A percentile compares a stretch with the other conserved stretches of the same genome.
Evolutionary conservation across 441 rosid genomes (phyloP).

Genomic region (Aleurites moluccanus): DNA sequence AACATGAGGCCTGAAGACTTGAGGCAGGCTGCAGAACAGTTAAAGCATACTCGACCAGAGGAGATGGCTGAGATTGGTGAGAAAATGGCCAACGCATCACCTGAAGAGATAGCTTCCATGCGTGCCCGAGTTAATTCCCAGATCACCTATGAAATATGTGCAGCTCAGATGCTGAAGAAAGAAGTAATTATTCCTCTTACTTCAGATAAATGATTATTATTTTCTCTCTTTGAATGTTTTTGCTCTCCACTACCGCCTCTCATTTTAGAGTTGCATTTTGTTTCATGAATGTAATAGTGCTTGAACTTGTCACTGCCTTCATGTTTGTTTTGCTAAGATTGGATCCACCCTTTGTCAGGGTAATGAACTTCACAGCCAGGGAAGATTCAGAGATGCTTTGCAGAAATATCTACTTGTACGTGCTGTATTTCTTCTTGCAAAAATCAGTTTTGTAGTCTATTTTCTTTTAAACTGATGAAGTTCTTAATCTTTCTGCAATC

Average conservation of each 20-base stretch:
- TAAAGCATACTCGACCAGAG: constrained; percentile 72
- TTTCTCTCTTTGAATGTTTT: constrained; percentile 1
- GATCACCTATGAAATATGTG: constrained; percentile 62
- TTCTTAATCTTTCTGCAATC: constrained; percentile 12
- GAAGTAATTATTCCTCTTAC: constrained; percentile 42
- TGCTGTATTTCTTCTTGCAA: constrained; percentile 13
- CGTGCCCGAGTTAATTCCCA: constrained; percentile 81
- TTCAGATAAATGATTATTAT: not conserved
- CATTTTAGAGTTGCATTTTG: not conserved
- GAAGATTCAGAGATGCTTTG: constrained; percentile 64
- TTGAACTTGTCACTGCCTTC: not conserved
- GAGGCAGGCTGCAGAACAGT: constrained; percentile 82
- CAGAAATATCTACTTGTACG: constrained; percentile 84
- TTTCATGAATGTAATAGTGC: not conserved
- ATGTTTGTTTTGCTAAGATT: constrained; percentile 3
- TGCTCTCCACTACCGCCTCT: not conserved
- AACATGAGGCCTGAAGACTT: constrained; percentile 89
- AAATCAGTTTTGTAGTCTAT: constrained; percentile 1
- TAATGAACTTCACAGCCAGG: constrained; percentile 80
- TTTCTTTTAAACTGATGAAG: constrained; percentile 18
- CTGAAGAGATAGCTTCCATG: constrained; percentile 81
- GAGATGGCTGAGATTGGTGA: constrained; percentile 88
- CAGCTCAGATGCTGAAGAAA: constrained; percentile 77
- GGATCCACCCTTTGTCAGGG: constrained; percentile 50
- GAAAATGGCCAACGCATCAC: constrained; percentile 81